A percentile compares a stretch with the other conserved stretches of the same genome.
These are phyloP conservation scores for Exophiala dermatitidis DNA, from an alignment of 2,329 filamentous ascomycete species.

Conservation along the genomic window DNA sequence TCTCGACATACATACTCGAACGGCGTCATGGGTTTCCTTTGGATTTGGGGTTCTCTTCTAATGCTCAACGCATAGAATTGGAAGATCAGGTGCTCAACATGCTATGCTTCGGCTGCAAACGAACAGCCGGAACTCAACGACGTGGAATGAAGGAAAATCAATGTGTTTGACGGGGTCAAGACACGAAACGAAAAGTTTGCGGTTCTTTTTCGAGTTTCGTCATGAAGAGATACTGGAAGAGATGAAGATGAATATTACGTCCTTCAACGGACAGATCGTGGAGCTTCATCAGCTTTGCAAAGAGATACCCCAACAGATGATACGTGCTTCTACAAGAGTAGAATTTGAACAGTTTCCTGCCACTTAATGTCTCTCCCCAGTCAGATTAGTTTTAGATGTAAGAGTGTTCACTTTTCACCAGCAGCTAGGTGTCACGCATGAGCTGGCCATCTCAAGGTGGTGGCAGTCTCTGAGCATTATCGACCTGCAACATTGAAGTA, in stretches of 20 bases:
- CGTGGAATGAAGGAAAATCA: slow-evolving; percentile 9
- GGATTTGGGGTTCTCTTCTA: slow-evolving; percentile 13
- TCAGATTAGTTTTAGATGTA: too few relatives aligned
- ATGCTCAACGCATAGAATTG: slow-evolving; percentile 28
- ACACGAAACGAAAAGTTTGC: slow-evolving; percentile 6
- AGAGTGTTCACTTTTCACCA: too few relatives aligned
- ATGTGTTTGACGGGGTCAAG: slow-evolving; percentile 5
- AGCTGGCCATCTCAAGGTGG: too few relatives aligned
- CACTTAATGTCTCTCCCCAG: too few relatives aligned
- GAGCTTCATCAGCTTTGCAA: slow-evolving; percentile 26
- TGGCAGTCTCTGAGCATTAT: too few relatives aligned
- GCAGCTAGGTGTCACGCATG: too few relatives aligned
- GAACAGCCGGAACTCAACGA: slow-evolving; percentile 13
- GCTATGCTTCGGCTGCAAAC: slow-evolving; percentile 2
- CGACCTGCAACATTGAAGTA: too few relatives aligned
- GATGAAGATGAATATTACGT: slow-evolving; percentile 8
- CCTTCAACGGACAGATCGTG: slow-evolving; percentile 23
- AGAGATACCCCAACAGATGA: slow-evolving; percentile 14
- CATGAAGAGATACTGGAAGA: neutral
- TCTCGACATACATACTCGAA: slow-evolving; percentile 6
- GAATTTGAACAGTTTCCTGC: neutral
- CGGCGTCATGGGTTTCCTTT: slow-evolving; percentile 9
- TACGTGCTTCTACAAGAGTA: neutral
- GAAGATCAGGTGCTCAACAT: neutral
- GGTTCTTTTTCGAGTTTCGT: neutral